Evolutionary conservation across 805 yeast genomes (phyloP).

Genomic region (Candida montana): DNA sequence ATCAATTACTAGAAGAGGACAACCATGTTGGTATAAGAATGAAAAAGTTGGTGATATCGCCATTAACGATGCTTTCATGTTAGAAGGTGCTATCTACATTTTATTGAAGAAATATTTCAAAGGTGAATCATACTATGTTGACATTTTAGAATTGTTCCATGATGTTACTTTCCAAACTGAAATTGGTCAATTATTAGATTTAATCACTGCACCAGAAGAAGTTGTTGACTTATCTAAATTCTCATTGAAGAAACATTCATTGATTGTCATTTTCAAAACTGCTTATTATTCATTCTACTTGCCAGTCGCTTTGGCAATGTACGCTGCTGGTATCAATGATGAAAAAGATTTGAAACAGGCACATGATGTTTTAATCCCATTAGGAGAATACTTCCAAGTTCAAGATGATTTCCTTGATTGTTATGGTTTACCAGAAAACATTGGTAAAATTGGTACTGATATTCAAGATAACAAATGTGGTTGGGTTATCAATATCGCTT

Average conservation of each 20-base stretch:
- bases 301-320: conserved; percentile 97
- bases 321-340: conserved; percentile 71
- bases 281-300: conserved; percentile 96
- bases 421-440: conserved; percentile 94
- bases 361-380: conserved; percentile 78
- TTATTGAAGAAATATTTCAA: conserved; percentile 86
- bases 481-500: conserved; percentile 94
- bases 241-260: conserved; percentile 83
- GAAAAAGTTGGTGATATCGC: conserved; percentile 87
- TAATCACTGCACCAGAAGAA: conserved; percentile 97
- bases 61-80: conserved; percentile 94
- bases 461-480: conserved; percentile 98
- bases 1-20: conserved; percentile 95
- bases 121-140: conserved; percentile 76
- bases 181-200: conserved; percentile 90
- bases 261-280: conserved; percentile 93
- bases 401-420: conserved; percentile 97
- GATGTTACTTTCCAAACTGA: conserved; percentile 98
- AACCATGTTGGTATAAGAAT: conserved; percentile 92
- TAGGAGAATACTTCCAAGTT: conserved; percentile 98
- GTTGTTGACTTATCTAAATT: conserved; percentile 84
- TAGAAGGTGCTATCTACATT: conserved; percentile 90
- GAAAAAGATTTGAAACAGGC: conserved; percentile 83
- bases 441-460: conserved; percentile 98
- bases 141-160: conserved; percentile 88